phyloP scores from a whole-genome alignment of 106 monocot species.

The Posidonia australis region DNA sequence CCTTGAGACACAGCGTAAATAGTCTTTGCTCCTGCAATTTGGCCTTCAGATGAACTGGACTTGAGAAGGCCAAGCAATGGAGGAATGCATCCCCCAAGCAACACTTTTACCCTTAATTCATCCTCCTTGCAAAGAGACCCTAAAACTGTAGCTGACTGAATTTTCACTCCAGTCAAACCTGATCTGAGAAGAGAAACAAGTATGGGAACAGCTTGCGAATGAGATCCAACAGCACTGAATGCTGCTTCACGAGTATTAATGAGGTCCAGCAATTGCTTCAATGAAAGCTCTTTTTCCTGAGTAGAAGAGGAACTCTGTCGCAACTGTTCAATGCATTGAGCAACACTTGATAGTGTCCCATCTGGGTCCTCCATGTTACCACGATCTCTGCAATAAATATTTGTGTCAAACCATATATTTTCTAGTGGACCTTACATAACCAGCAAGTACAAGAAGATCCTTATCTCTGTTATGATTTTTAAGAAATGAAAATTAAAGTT shows the following conservation, averaged over 20 bases:
- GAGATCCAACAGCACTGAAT: constrained; percentile 85
- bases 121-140: too few species aligned
- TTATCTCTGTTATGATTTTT: too few species aligned
- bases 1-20: constrained; percentile 96
- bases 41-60: constrained; percentile 63
- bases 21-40: constrained; percentile 73
- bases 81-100: too few species aligned
- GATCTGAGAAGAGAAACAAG: too few species aligned
- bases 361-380: constrained; percentile 80
- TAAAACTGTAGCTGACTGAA: constrained; percentile 63
- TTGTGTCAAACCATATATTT: neutral
- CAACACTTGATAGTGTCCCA: constrained; percentile 93
- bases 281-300: constrained; percentile 76
- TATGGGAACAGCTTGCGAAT: too few species aligned
- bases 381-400: constrained; percentile 46
- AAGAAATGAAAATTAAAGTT: too few species aligned
- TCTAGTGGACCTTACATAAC: too few species aligned
- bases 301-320: constrained; percentile 51
- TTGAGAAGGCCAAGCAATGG: too few species aligned
- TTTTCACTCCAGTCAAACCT: constrained; percentile 60
- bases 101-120: too few species aligned
- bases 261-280: constrained; percentile 85
- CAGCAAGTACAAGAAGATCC: too few species aligned
- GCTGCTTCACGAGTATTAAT: constrained; percentile 73
- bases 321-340: constrained; percentile 91